phyloP scores from a whole-genome alignment of 441 rosid genomes.

The Erysimum cheiri region DNA sequence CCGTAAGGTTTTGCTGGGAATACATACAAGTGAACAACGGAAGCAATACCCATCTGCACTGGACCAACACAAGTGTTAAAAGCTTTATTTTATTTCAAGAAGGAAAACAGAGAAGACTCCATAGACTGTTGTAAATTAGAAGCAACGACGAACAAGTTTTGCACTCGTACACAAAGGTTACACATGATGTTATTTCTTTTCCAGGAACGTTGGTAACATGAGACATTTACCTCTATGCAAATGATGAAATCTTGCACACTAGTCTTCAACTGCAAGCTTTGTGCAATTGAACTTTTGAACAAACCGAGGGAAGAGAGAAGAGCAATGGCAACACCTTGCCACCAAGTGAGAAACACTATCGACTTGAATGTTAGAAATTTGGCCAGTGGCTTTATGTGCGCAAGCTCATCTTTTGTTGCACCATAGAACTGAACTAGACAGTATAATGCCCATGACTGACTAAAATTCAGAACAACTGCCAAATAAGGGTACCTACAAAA shows the following conservation, averaged over 20 bases:
- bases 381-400: slow-evolving; percentile 91
- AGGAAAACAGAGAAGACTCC: slow-evolving; percentile 19
- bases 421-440: slow-evolving; percentile 95
- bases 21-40: slow-evolving; percentile 91
- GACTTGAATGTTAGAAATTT: slow-evolving; percentile 96
- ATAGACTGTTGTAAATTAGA: slow-evolving; percentile 22
- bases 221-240: slow-evolving; percentile 91
- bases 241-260: slow-evolving; percentile 97
- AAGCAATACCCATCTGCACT: slow-evolving; percentile 99
- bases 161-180: slow-evolving; percentile 18
- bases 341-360: slow-evolving; percentile 98
- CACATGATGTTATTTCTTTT: slow-evolving; percentile 12
- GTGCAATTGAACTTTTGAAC: slow-evolving; percentile 83
- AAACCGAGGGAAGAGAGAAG: slow-evolving; percentile 81
- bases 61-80: slow-evolving; percentile 59
- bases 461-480: slow-evolving; percentile 95
- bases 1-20: slow-evolving; percentile 96
- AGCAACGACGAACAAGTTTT: background rate
- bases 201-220: slow-evolving; percentile 34
- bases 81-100: slow-evolving; percentile 41
- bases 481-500: slow-evolving; percentile 90
- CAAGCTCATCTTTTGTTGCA: slow-evolving; percentile 88
- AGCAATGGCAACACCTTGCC: slow-evolving; percentile 99
- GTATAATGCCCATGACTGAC: slow-evolving; percentile 99
- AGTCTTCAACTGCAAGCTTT: slow-evolving; percentile 86